Conservation (phyloP, 2,329 filamentous ascomycete genomes). For the Ceratocystis papillata region DNA sequence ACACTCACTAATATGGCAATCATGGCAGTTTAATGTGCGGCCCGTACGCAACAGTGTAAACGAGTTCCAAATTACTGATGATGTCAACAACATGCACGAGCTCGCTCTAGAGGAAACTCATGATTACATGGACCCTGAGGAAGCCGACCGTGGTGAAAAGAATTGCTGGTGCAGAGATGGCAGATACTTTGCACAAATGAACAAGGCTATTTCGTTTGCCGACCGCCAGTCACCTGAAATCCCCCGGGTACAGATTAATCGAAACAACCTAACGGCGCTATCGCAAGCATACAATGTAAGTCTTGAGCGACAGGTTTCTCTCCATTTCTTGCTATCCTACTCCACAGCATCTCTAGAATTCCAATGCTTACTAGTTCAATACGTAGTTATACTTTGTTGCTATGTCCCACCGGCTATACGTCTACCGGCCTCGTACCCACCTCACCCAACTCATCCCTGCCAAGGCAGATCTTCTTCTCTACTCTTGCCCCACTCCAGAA, state of each 20-base stretch:
- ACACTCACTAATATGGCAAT: not conserved
- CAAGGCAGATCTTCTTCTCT: constrained; percentile 42
- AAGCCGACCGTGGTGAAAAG: too few species aligned
- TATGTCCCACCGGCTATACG: constrained; percentile 46
- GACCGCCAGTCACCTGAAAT: constrained; percentile 11
- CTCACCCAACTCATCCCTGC: constrained; percentile 39
- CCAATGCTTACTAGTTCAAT: not conserved
- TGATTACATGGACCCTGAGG: too few species aligned
- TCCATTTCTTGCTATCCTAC: not conserved
- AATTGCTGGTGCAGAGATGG: not conserved
- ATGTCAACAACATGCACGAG: not conserved
- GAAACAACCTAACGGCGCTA: constrained; percentile 48
- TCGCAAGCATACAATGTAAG: constrained; percentile 48
- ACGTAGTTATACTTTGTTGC: constrained; percentile 50
- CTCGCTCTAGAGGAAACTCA: not conserved
- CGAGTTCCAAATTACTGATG: not conserved
- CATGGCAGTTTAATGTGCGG: not conserved
- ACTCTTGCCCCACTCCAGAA: constrained; percentile 35
- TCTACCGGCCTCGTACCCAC: constrained; percentile 42
- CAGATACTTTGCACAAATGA: not conserved
- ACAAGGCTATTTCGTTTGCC: not conserved
- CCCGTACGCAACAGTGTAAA: not conserved
- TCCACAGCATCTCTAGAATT: not conserved
- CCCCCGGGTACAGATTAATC: constrained; percentile 32
- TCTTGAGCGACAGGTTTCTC: constrained; percentile 1